These are phyloP conservation scores for Abrus pulchellus DNA, from an alignment of 306 rosid genomes.

Conservation along the genomic window DNA sequence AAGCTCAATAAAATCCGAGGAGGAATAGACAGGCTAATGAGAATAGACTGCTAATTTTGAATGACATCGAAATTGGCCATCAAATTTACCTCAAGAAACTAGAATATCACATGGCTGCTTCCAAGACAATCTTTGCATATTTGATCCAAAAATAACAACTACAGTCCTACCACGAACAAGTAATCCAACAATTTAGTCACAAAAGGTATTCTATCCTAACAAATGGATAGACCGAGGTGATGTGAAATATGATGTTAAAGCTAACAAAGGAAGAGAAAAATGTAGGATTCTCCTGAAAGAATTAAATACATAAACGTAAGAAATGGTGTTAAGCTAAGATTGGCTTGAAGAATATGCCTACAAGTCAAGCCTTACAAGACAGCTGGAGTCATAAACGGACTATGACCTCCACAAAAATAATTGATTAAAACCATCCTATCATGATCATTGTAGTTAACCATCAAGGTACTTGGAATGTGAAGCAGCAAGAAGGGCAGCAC, in stretches of 20 bases:
- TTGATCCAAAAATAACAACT: constrained; percentile 17
- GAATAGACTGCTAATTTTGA: no score
- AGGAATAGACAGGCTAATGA: neutral
- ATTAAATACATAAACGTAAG: constrained; percentile 22
- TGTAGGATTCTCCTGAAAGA: constrained; percentile 21
- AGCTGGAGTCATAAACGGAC: constrained; percentile 16
- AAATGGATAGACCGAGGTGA: constrained; percentile 16
- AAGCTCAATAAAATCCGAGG: neutral
- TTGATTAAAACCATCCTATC: constrained; percentile 30
- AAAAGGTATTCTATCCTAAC: constrained; percentile 30
- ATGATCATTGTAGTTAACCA: constrained; percentile 44
- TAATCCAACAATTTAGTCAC: constrained; percentile 33
- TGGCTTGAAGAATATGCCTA: constrained; percentile 25
- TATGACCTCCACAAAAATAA: constrained; percentile 43
- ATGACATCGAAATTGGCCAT: constrained; percentile 22
- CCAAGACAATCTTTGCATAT: constrained; percentile 52
- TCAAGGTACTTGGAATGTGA: constrained; percentile 76
- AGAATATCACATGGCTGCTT: constrained; percentile 39
- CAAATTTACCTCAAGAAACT: neutral
- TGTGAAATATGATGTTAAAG: neutral
- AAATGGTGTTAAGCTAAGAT: constrained; percentile 34
- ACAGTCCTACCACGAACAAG: constrained; percentile 16
- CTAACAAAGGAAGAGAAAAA: neutral
- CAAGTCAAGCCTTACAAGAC: constrained; percentile 37
- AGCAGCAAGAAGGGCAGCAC: constrained; percentile 93